phyloP scores from a whole-genome alignment of 129 eudicot species.

The Pseudognaphalium luteoalbum region DNA sequence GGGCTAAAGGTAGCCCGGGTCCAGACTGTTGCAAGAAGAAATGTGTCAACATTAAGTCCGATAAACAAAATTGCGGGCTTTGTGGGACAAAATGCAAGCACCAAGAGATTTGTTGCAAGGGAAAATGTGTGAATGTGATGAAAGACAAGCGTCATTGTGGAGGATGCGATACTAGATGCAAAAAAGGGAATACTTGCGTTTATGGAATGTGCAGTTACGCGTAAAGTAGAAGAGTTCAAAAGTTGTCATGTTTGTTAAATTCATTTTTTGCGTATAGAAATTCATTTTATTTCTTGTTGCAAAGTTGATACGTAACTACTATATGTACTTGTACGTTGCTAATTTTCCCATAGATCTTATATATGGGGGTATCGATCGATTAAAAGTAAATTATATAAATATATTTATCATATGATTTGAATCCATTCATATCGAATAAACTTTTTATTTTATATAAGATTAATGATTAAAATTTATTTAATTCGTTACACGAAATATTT shows the following conservation, averaged over 20 bases:
- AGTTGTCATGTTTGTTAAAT: not conserved
- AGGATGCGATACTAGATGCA: slow-evolving; percentile 56
- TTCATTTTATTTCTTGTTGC: slow-evolving; percentile 8
- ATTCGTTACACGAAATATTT: not conserved
- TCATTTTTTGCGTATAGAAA: slow-evolving; percentile 3
- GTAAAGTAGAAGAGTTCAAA: not conserved
- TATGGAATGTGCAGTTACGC: slow-evolving; percentile 72
- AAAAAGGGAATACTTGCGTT: slow-evolving; percentile 39
- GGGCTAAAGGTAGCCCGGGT: slow-evolving; percentile 48
- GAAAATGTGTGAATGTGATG: slow-evolving; percentile 50
- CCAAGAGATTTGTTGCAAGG: slow-evolving; percentile 61
- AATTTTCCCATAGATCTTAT: not conserved
- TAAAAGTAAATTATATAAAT: not conserved
- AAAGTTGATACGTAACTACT: slow-evolving; percentile 11
- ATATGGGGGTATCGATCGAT: not conserved
- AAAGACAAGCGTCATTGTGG: slow-evolving; percentile 53
- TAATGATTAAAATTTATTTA: not conserved
- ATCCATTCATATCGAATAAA: not conserved
- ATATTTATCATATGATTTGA: not conserved
- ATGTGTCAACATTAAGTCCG: slow-evolving; percentile 57
- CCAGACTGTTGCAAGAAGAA: slow-evolving; percentile 67
- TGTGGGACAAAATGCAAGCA: slow-evolving; percentile 61
- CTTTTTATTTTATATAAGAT: not conserved
- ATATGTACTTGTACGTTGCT: not conserved
- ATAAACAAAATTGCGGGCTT: slow-evolving; percentile 51